Evolutionary conservation across 108 stramenopile genomes (phyloP).

Genomic region (Aurantiochytrium sp.): DNA sequence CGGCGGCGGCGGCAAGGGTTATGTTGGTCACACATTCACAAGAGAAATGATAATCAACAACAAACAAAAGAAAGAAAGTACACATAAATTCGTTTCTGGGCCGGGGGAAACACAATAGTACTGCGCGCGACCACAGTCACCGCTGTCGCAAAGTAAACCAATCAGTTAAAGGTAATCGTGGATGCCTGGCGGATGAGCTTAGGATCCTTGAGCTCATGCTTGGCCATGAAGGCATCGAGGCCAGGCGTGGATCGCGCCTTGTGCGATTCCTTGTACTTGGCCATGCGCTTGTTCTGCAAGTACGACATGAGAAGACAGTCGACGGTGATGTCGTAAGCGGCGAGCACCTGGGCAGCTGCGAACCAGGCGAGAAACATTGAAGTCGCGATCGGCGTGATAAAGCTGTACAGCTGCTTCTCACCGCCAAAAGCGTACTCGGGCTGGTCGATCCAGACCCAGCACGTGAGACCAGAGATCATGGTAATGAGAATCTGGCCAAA

Average conservation of each 20-base stretch:
- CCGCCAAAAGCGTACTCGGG: not conserved
- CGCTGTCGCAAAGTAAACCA: too few species aligned
- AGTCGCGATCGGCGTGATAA: not conserved
- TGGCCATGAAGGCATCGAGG: not conserved
- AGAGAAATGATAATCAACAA: too few species aligned
- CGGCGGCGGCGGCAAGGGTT: too few species aligned
- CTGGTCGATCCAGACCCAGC: not conserved
- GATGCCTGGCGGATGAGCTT: not conserved
- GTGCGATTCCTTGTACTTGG: not conserved
- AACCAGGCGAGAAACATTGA: conserved; percentile 9
- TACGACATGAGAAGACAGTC: not conserved
- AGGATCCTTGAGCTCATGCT: not conserved
- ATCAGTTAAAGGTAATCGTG: not conserved
- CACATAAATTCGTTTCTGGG: too few species aligned
- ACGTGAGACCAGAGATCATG: not conserved
- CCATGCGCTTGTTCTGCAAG: not conserved
- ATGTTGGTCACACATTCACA: too few species aligned
- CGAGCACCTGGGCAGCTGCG: not conserved
- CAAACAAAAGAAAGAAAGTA: too few species aligned
- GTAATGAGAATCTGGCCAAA: conserved; percentile 7
- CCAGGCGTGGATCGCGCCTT: too few species aligned
- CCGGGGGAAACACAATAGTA: too few species aligned
- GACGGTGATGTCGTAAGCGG: not conserved
- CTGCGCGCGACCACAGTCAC: too few species aligned
- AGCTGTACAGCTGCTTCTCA: not conserved